Evolutionary conservation across 2,329 filamentous ascomycete species (phyloP).

Genomic region (Colletotrichum agaves): DNA sequence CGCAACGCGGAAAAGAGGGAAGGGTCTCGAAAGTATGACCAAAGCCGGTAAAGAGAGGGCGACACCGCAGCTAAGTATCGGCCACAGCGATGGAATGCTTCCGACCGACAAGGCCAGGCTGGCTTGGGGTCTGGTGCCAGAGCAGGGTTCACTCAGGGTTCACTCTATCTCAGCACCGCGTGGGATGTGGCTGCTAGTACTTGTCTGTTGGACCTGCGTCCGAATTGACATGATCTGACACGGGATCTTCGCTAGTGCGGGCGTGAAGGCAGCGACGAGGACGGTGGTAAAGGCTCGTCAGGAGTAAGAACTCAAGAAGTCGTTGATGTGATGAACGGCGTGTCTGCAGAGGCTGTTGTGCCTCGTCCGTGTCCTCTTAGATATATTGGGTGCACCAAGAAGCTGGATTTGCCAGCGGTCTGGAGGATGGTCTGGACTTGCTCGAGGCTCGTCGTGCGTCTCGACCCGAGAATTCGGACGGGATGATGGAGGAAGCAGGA

Average conservation of each 20-base stretch:
- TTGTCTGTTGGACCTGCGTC: slow-evolving; percentile 40
- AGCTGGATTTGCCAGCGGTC: slow-evolving; percentile 19
- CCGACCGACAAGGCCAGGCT: slow-evolving; percentile 29
- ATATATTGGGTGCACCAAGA: slow-evolving; percentile 11
- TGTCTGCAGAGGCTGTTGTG: slow-evolving; percentile 10
- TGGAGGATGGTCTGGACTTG: slow-evolving; percentile 2
- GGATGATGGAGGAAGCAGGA: slow-evolving; percentile 21
- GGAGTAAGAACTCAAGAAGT: slow-evolving; percentile 18
- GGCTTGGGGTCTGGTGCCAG: slow-evolving; percentile 23
- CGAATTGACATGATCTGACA: slow-evolving; percentile 36
- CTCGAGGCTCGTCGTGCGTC: slow-evolving; percentile 18
- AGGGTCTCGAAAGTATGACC: slow-evolving; percentile 5
- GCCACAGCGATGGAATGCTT: slow-evolving; percentile 24
- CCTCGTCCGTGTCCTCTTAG: slow-evolving; percentile 12
- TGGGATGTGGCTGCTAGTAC: slow-evolving; percentile 31
- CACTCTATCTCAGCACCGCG: slow-evolving; percentile 19
- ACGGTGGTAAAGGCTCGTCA: slow-evolving; percentile 18
- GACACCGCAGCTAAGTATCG: slow-evolving; percentile 28
- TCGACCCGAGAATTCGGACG: slow-evolving; percentile 25
- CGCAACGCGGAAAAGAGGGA: slow-evolving; percentile 25
- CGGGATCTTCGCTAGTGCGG: slow-evolving; percentile 42
- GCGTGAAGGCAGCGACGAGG: slow-evolving; percentile 37
- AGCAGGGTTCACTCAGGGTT: slow-evolving; percentile 33
- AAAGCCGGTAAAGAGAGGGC: slow-evolving; percentile 16
- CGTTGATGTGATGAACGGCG: slow-evolving; percentile 3